These are phyloP conservation scores for Phytopythium vexans DNA, from an alignment of 352 stramenopile genomes.

Conservation along the genomic window DNA sequence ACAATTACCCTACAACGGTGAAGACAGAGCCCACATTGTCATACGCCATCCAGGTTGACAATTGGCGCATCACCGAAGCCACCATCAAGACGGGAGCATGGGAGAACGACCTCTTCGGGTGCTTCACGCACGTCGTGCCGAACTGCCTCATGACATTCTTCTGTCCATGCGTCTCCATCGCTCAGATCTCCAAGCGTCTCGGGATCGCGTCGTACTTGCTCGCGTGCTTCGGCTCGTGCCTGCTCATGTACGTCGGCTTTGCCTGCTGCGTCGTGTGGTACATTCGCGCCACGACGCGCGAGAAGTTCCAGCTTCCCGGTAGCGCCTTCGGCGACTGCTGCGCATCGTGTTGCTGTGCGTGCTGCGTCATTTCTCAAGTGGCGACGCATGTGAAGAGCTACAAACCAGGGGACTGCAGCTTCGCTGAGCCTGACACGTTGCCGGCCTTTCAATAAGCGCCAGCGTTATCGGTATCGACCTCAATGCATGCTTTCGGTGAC, in stretches of 20 bases:
- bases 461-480: too few species aligned
- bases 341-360: slow-evolving; percentile 26
- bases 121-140: slow-evolving; percentile 22
- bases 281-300: slow-evolving; percentile 25
- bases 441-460: slow-evolving; percentile 17
- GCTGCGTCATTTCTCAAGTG: slow-evolving; percentile 38
- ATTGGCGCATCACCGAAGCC: too few species aligned
- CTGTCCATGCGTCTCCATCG: slow-evolving; percentile 30
- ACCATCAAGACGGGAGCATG: slow-evolving; percentile 7
- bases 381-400: slow-evolving; percentile 49
- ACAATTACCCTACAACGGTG: too few species aligned
- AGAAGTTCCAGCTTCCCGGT: slow-evolving; percentile 33
- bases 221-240: slow-evolving; percentile 10
- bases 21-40: too few species aligned
- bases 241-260: slow-evolving; percentile 7
- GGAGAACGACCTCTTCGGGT: slow-evolving; percentile 18
- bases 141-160: slow-evolving; percentile 23
- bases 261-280: slow-evolving; percentile 16
- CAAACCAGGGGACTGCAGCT: slow-evolving; percentile 31
- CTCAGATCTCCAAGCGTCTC: slow-evolving; percentile 31
- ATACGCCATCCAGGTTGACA: too few species aligned
- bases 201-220: slow-evolving; percentile 21
- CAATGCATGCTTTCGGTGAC: too few species aligned
- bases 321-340: slow-evolving; percentile 20
- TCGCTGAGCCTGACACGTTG: slow-evolving; percentile 25